Evolutionary conservation across 2,329 filamentous ascomycete genomes (phyloP).

Genomic region (Massarina eburnea): DNA sequence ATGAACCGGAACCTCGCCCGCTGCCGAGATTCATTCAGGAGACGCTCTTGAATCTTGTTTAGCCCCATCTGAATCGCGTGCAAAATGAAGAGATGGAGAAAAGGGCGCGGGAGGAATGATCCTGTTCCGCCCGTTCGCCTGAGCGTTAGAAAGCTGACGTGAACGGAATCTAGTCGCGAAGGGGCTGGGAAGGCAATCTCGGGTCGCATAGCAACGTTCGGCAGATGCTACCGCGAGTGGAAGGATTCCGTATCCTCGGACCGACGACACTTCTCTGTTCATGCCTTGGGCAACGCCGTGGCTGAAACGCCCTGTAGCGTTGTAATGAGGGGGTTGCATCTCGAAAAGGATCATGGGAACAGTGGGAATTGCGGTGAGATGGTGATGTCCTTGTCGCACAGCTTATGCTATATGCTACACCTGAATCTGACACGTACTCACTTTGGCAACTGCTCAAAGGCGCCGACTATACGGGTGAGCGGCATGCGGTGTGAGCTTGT

Average conservation of each 20-base stretch:
- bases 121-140: slow-evolving; percentile 37
- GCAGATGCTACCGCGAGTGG: slow-evolving; percentile 15
- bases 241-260: slow-evolving; percentile 9
- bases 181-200: slow-evolving; percentile 25
- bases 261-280: slow-evolving; percentile 11
- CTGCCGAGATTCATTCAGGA: slow-evolving; percentile 2
- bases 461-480: background rate
- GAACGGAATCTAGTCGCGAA: slow-evolving; percentile 16
- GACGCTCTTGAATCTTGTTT: background rate
- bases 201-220: slow-evolving; percentile 25
- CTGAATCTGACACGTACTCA: background rate
- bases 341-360: slow-evolving; percentile 13
- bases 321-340: slow-evolving; percentile 22
- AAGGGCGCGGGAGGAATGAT: slow-evolving; percentile 20
- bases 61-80: slow-evolving; percentile 11
- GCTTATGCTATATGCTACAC: background rate
- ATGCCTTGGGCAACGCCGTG: slow-evolving; percentile 11
- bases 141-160: slow-evolving; percentile 12
- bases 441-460: background rate
- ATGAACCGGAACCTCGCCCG: slow-evolving; percentile 12
- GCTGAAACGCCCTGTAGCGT: slow-evolving; percentile 24
- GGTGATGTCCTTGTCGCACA: slow-evolving; percentile 7
- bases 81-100: slow-evolving; percentile 16
- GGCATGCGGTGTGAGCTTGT: slow-evolving; percentile 2
- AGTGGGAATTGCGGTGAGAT: slow-evolving; percentile 17